Evolutionary conservation across 1,284 basidiomycete species (phyloP).

Genomic region (Polyporus tsugae): DNA sequence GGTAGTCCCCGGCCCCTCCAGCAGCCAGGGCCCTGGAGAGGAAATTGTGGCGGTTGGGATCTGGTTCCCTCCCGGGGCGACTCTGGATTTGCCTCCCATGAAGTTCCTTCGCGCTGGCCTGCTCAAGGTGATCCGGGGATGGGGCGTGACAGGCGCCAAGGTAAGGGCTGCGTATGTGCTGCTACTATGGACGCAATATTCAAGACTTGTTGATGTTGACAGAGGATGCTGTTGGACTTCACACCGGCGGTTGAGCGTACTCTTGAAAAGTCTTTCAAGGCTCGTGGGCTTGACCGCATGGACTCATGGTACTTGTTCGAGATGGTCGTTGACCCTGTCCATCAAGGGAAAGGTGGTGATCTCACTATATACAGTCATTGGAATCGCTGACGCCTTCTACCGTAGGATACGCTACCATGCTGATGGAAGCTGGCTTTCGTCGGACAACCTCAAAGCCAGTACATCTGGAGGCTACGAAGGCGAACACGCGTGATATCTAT

Average conservation of each 20-base stretch:
- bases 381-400: not conserved
- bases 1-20: slow-evolving; percentile 6
- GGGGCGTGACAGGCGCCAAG: slow-evolving; percentile 15
- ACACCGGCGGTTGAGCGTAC: slow-evolving; percentile 18
- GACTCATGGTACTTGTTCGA: slow-evolving; percentile 30
- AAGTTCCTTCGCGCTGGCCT: slow-evolving; percentile 12
- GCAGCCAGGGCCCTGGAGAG: not conserved
- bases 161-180: not conserved
- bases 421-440: slow-evolving; percentile 30
- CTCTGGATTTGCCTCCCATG: not conserved
- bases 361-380: too few species aligned
- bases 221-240: slow-evolving; percentile 18
- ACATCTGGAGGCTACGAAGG: slow-evolving; percentile 32
- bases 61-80: too few species aligned
- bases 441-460: slow-evolving; percentile 31
- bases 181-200: too few species aligned
- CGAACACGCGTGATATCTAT: slow-evolving; percentile 31
- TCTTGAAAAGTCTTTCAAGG: slow-evolving; percentile 21
- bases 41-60: slow-evolving; percentile 11
- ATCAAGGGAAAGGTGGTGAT: slow-evolving; percentile 24
- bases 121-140: slow-evolving; percentile 18
- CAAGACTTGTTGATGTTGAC: not conserved
- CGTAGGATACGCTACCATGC: slow-evolving; percentile 27
- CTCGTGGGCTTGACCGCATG: slow-evolving; percentile 15
- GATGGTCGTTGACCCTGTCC: slow-evolving; percentile 24